Conservation (phyloP, 345 rosid species). For the Microcos paniculata region DNA sequence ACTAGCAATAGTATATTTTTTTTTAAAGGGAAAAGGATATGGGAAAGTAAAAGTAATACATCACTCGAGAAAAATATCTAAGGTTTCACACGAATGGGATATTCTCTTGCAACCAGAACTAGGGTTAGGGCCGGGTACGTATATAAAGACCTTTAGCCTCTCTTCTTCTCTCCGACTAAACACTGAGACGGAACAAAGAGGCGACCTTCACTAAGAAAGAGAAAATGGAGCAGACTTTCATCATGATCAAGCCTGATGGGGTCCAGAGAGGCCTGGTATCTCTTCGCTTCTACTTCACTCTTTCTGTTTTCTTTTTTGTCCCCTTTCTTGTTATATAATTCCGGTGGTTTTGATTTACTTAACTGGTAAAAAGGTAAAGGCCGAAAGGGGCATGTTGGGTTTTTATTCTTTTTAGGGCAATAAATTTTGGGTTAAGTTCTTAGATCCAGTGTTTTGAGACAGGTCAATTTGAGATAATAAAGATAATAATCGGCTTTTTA, state of each 20-base stretch:
- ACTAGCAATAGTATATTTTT: too few species aligned
- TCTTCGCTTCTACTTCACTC: constrained; percentile 19
- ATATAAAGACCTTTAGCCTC: background rate
- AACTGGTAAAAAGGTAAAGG: background rate
- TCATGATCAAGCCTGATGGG: constrained; percentile 99
- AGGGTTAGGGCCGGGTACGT: background rate
- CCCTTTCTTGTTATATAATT: background rate
- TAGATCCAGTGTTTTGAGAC: background rate
- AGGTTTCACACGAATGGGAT: background rate
- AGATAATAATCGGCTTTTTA: background rate
- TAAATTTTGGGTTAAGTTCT: background rate
- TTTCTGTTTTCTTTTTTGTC: background rate
- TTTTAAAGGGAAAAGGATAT: background rate
- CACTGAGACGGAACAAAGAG: background rate
- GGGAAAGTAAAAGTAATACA: background rate
- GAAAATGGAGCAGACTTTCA: constrained; percentile 80
- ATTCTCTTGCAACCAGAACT: background rate
- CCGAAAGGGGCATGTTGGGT: too few species aligned
- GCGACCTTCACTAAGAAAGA: background rate
- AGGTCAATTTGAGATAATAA: background rate
- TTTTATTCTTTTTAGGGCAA: background rate
- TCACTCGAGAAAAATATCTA: background rate
- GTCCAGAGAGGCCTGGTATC: constrained; percentile 89
- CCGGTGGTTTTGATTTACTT: too few species aligned
- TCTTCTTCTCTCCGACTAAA: background rate